Conservation (phyloP, 179 eudicot genomes). For the Sideroxylon spinosum region DNA sequence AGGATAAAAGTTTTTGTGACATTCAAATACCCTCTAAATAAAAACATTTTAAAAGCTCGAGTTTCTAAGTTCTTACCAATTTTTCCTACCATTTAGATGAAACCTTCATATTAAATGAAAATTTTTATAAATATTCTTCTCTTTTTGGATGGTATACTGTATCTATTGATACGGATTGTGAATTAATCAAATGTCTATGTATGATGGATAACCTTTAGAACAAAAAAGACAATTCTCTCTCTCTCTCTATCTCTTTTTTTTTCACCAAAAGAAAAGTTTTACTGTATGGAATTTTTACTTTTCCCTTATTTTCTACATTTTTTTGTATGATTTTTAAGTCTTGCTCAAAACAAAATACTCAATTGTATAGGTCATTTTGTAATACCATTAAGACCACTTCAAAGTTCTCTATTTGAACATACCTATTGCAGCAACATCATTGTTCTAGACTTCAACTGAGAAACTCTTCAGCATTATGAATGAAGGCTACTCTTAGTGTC, state of each 20-base stretch:
- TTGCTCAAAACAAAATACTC: not conserved
- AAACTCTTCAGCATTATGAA: not conserved
- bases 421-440: not conserved
- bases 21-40: not conserved
- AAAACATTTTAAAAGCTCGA: not conserved
- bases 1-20: no score
- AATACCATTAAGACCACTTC: not conserved
- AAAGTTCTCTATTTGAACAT: not conserved
- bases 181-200: no score
- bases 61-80: not conserved
- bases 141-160: no score
- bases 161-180: no score
- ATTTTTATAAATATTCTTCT: no score
- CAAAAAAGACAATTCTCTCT: no score
- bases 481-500: not conserved
- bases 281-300: not conserved
- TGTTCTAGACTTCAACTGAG: not conserved
- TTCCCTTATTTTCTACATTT: not conserved
- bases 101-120: no score
- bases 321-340: no score
- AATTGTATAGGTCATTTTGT: not conserved
- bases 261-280: no score
- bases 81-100: not conserved
- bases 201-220: no score
- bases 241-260: no score